phyloP scores from a whole-genome alignment of 768 basidiomycete genomes.

The Termitomyces sp. region DNA sequence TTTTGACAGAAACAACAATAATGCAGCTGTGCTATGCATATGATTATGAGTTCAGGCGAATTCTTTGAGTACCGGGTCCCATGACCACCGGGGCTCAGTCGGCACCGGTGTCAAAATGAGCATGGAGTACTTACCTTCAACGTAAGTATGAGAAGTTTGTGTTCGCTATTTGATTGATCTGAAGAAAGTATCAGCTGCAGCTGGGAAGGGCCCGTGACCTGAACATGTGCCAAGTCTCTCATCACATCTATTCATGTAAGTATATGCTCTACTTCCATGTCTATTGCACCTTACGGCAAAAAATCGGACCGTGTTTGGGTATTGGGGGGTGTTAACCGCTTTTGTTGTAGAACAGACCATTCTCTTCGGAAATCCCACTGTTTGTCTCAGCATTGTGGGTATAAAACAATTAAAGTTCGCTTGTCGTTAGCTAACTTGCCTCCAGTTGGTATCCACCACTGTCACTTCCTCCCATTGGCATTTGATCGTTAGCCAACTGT shows the following conservation, averaged over 20 bases:
- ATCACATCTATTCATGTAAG: not conserved
- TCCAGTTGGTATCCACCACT: not conserved
- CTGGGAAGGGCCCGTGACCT: not conserved
- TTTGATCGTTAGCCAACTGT: not conserved
- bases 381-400: not conserved
- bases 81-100: too few species aligned
- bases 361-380: slow-evolving; percentile 1
- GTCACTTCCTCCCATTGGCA: not conserved
- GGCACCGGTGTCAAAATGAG: too few species aligned
- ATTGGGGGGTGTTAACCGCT: not conserved
- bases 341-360: not conserved
- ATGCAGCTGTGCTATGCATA: too few species aligned
- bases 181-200: too few species aligned
- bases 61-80: too few species aligned
- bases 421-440: too few species aligned
- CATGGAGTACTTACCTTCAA: too few species aligned
- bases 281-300: not conserved
- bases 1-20: not conserved
- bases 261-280: not conserved
- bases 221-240: not conserved
- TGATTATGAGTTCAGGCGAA: too few species aligned
- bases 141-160: not conserved
- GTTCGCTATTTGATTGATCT: not conserved
- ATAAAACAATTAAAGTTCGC: slow-evolving; percentile 2
- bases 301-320: not conserved